Percentiles rank a stretch among this genome's conserved stretches.
These are phyloP conservation scores for Aphanomyces invadans DNA, from an alignment of 352 stramenopile species.

Conservation along the genomic window DNA sequence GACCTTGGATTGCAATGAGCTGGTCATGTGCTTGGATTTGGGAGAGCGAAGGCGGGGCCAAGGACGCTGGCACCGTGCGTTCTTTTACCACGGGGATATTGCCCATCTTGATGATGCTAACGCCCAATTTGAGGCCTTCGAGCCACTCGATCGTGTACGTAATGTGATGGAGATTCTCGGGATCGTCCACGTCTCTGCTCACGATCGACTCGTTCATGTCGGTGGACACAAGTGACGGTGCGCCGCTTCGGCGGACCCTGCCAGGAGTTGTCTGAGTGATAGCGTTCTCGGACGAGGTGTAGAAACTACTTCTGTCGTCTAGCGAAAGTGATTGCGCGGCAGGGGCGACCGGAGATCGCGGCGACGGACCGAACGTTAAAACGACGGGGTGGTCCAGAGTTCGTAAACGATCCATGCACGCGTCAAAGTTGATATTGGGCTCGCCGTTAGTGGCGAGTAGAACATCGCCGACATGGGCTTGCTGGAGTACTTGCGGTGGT, in stretches of 20 bases:
- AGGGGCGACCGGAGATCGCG: background rate
- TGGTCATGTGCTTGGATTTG: slow-evolving; percentile 22
- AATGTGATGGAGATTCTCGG: slow-evolving; percentile 3
- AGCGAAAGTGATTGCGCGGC: background rate
- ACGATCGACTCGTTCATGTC: background rate
- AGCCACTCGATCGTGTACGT: slow-evolving; percentile 14
- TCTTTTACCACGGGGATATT: slow-evolving; percentile 9
- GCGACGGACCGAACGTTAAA: slow-evolving; percentile 8
- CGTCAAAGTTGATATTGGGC: slow-evolving; percentile 11
- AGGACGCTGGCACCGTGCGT: background rate
- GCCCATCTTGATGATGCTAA: slow-evolving; percentile 21
- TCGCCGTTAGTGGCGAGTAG: slow-evolving; percentile 18
- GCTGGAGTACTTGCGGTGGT: background rate
- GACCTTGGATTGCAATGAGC: slow-evolving; percentile 18
- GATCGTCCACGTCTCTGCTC: slow-evolving; percentile 15
- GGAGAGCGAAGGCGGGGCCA: background rate
- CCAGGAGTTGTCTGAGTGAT: background rate
- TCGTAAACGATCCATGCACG: slow-evolving; percentile 14
- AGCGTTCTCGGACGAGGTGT: background rate
- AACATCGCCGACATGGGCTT: slow-evolving; percentile 15
- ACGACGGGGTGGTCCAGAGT: background rate
- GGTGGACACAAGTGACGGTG: background rate
- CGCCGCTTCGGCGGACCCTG: background rate
- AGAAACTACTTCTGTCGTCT: too few species aligned
- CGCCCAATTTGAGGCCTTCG: slow-evolving; percentile 14